Evolutionary conservation across 1,284 basidiomycete species (phyloP), one percentile per base, ranked within the genome.

Genomic region (Pholiota adiposa): DNA sequence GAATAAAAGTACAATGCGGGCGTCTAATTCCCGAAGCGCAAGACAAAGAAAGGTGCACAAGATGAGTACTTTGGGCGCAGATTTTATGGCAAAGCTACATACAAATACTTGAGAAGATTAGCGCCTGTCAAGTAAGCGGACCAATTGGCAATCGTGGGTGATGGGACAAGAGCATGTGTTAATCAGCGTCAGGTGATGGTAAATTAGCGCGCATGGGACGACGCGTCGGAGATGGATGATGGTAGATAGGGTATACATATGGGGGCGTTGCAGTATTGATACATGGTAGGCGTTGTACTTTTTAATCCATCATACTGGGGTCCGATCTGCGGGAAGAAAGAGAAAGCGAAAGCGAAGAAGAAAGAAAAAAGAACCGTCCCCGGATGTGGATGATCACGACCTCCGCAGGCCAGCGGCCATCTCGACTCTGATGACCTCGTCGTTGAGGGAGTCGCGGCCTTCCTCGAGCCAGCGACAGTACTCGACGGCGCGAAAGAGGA

Each of bases 401-500:
- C 23, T 23, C 23, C 44, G 54, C 23, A 41, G 31, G 5, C 38
- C 44, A 46, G 86, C 87, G 0, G 84, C 86, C 6, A 80, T 74
- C 72, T 92, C 90, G 5, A 87, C 73, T 62, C 83, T 77, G 38
- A 76, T 60, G 4, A 92, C 87, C 72, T 92, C 89, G 41, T 82
- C 79, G 56, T 73, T 70, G 40, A 92, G 77, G 0, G 88, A 86
- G 57, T 88, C 84, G 40, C 83, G 77, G 6, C 87, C 86, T 68
- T 92, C 88, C 68, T 92, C 89, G 21, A 93, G 75, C 87, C 88
- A 93, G 41, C 78, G 81, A 68, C 87, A 85, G 66, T 92, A 93
- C 69, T 92, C 90, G 54, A 89, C 89, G 0, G 90, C 89, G 38
- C 90, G 83, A 72, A 92, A 92, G 48, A 93, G 74, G 1, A 93